Evolutionary conservation across 768 basidiomycete genomes (phyloP), one percentile per base, ranked within the genome.

Genomic region (Trametes cingulata): DNA sequence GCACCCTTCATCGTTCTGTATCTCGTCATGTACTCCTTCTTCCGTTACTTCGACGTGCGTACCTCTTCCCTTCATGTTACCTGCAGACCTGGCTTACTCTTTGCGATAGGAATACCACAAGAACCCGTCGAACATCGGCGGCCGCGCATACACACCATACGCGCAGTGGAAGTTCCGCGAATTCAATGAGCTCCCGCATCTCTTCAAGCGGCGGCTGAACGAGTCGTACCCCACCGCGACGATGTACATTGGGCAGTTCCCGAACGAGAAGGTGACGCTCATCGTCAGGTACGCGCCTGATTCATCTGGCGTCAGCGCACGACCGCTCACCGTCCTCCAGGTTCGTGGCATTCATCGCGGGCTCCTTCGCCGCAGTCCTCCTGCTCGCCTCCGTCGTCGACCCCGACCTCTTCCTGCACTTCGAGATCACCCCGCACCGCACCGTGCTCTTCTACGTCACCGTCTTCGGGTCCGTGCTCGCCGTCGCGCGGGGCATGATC

Each of bases 101-200:
- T 40, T 17, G 22, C 41, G 35, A 15, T 66, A 99, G 97, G 95
- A 99, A 81, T 98, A 98, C 69, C 96, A 93, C 82, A 96, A 96
- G 74, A 94, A 98, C 69, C 97, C 96, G 1, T 98, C 97, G 0
- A 88, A 93, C 1, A 93, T 98, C 49, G 91, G 95, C 37, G 87
- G 90, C 12, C 87, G 97, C 33, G 84, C 90, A 56, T 99, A 98
- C 69, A 99, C 97, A 0, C 90, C 88, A 0, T 95, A 90, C 61
- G 95, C 95, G 4, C 88, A 93, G 61, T 99, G 97, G 97, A 98
- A 98, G 71, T 98, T 98, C 71, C 83, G 97, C 56, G 97, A 99
- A 72, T 99, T 98, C 80, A 99, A 99, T 71, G 97, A 99, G 69
- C 78, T 99, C 9, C 91, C 94, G 0, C 97, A 99, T 74, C 77